These are phyloP conservation scores for Phaseolus coccineus DNA, from an alignment of 331 rosid species.

Conservation along the genomic window DNA sequence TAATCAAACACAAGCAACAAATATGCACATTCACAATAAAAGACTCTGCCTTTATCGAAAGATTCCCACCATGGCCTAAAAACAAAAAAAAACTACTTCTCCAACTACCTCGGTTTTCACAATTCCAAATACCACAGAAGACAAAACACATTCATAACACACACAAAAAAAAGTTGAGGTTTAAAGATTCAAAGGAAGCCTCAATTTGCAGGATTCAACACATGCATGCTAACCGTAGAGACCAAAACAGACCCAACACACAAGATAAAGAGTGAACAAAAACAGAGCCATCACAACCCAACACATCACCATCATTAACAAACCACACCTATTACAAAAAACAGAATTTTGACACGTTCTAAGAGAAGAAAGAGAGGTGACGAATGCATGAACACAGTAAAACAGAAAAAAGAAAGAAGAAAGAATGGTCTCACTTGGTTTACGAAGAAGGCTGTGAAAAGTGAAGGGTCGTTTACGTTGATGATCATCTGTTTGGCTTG, in stretches of 20 bases:
- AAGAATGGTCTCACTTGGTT: constrained; percentile 38
- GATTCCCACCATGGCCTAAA: constrained; percentile 4
- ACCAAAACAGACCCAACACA: background rate
- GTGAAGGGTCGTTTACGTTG: background rate
- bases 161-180: constrained; percentile 5
- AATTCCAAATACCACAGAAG: background rate
- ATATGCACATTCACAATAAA: constrained; percentile 29
- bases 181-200: background rate
- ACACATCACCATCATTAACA: background rate
- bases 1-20: background rate
- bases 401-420: background rate
- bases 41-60: constrained; percentile 1
- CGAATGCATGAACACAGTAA: background rate
- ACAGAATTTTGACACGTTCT: background rate
- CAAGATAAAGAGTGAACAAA: background rate
- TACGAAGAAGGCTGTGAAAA: constrained; percentile 40
- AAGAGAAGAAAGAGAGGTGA: background rate
- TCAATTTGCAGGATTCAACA: background rate
- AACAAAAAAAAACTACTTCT: background rate
- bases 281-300: background rate
- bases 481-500: constrained; percentile 18
- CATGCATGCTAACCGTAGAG: background rate
- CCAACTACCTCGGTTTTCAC: background rate
- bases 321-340: background rate
- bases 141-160: background rate